Evolutionary conservation across 805 yeast genomes (phyloP), one percentile per base, ranked within the genome.

Genomic region (Novakomyces olei): DNA sequence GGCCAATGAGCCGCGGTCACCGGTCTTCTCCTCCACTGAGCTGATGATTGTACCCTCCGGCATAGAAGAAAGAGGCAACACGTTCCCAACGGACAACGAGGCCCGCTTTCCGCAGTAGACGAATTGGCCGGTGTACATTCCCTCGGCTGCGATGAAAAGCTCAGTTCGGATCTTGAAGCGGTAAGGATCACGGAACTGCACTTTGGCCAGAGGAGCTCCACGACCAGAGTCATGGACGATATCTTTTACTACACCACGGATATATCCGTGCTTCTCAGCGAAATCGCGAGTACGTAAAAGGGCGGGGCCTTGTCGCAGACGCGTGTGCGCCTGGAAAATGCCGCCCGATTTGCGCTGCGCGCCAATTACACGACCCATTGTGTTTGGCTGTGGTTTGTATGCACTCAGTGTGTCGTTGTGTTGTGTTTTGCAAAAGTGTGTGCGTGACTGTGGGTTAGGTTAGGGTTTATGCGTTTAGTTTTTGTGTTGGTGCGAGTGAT

Each of bases 291-390:
- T 77, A 76, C 98, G 80, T 64, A 85, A 75, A 79, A 85, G 85
- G 61, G 98, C 98, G 62, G 98, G 96, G 65, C 98, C 98, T 70
- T 88, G 79, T 78, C 98, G 81, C 66, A 88, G 79, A 69, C 96
- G 85, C 73, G 96, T 85, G 88, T 85, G 92, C 58, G 98, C 74
- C 62, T 92, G 76, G 81, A 88, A 88, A 74, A 88, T 81, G 58
- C 96, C 85, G 62, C 98, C 96, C 66, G 94, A 93, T 72, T 88
- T 88, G 81, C 99, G 83, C 76, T 88, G 99, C 76, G 88, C 88
- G 72, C 98, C 92, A 72, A 88, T 88, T 69, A 88, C 99, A 76
- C 96, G 80, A 78, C 93, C 93, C 72, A 54, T 37, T 30, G 15
- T 19, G n/a, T n/a, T n/a, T n/a, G n/a, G n/a, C n/a, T n/a, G n/a